phyloP scores from a whole-genome alignment of 441 rosid genomes.

The Brassica balearica region DNA sequence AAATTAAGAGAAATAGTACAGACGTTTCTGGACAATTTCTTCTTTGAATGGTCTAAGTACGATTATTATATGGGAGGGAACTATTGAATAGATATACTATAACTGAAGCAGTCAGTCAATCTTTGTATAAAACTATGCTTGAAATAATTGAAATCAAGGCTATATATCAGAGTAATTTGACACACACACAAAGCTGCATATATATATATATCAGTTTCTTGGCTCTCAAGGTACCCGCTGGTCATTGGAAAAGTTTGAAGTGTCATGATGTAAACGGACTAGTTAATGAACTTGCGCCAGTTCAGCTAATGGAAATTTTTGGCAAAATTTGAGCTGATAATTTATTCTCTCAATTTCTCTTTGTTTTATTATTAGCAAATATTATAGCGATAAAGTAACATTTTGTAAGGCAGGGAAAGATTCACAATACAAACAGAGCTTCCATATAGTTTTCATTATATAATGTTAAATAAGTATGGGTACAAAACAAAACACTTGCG shows the following conservation, averaged over 20 bases:
- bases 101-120: slow-evolving; percentile 9
- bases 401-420: neutral
- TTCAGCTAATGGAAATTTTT: neutral
- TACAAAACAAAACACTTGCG: neutral
- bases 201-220: slow-evolving; percentile 2
- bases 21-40: slow-evolving; percentile 9
- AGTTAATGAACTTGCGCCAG: neutral
- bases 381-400: neutral
- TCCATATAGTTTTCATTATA: slow-evolving; percentile 18
- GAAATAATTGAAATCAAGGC: neutral
- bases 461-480: slow-evolving; percentile 19
- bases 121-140: slow-evolving; percentile 16
- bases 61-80: slow-evolving; percentile 1
- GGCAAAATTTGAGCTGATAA: neutral
- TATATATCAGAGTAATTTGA: neutral
- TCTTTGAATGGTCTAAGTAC: neutral
- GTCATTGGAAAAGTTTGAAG: slow-evolving; percentile 9
- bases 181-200: neutral
- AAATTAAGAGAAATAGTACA: neutral
- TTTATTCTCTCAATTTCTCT: neutral
- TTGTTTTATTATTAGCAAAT: neutral
- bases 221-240: slow-evolving; percentile 15
- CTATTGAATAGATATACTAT: neutral
- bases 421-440: slow-evolving; percentile 10
- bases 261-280: slow-evolving; percentile 22